Evolutionary conservation across 2,329 filamentous ascomycete genomes (phyloP).

Genomic region (Thielaviopsis musarum): DNA sequence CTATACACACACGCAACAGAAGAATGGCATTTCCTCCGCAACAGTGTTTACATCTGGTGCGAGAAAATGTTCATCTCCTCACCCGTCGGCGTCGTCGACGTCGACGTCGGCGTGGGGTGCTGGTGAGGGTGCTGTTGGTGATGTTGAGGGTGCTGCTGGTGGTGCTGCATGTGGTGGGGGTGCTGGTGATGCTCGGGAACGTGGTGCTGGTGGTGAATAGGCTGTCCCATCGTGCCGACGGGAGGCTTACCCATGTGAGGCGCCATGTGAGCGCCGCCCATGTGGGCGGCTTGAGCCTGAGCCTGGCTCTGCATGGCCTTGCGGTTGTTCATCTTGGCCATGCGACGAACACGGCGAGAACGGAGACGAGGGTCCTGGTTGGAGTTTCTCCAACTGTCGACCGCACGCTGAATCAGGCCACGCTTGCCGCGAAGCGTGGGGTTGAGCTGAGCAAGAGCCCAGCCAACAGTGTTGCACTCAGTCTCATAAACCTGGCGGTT

Average conservation of each 20-base stretch:
- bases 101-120: slow-evolving; percentile 5
- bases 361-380: slow-evolving; percentile 87
- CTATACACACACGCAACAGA: background rate
- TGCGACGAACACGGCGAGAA: slow-evolving; percentile 78
- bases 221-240: slow-evolving; percentile 47
- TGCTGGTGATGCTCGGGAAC: slow-evolving; percentile 45
- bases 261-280: slow-evolving; percentile 46
- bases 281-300: slow-evolving; percentile 22
- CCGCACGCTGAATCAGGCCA: slow-evolving; percentile 87
- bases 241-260: slow-evolving; percentile 49
- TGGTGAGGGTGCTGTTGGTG: slow-evolving; percentile 9
- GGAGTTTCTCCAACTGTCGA: slow-evolving; percentile 98
- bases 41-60: slow-evolving; percentile 53
- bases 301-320: slow-evolving; percentile 49
- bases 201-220: slow-evolving; percentile 51
- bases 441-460: slow-evolving; percentile 89
- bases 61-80: slow-evolving; percentile 96
- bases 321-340: slow-evolving; percentile 89
- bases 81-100: slow-evolving; percentile 20
- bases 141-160: slow-evolving; percentile 10
- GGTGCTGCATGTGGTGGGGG: slow-evolving; percentile 9
- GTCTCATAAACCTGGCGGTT: slow-evolving; percentile 94
- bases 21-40: background rate
- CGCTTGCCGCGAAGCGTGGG: slow-evolving; percentile 81
- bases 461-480: slow-evolving; percentile 99